phyloP scores from a whole-genome alignment of 108 stramenopile genomes.

The Hondaea fermentalgiana region DNA sequence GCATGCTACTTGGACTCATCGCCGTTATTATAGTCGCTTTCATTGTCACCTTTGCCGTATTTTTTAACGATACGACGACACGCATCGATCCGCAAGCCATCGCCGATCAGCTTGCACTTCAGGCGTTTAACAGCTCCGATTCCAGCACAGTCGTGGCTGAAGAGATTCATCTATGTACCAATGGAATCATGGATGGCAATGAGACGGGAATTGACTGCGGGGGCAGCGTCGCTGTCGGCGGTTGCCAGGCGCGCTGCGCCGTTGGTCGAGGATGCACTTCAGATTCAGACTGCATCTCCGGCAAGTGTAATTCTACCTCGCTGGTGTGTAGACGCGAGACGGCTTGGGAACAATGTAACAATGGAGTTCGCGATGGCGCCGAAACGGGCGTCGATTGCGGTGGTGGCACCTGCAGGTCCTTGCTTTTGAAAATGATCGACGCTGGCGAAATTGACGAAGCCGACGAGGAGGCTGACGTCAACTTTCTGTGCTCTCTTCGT shows the following conservation, averaged over 20 bases:
- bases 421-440: background rate
- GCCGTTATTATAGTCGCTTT: background rate
- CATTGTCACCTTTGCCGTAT: background rate
- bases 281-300: background rate
- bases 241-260: background rate
- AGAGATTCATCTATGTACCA: background rate
- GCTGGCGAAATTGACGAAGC: background rate
- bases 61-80: background rate
- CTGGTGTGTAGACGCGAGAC: background rate
- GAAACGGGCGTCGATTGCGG: background rate
- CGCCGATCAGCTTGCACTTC: background rate
- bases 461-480: background rate
- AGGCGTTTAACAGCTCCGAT: background rate
- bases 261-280: background rate
- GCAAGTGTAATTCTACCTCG: background rate
- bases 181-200: background rate
- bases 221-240: background rate
- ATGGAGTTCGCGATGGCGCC: background rate
- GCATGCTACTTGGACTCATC: background rate
- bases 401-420: background rate
- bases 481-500: background rate
- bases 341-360: background rate
- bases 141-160: background rate
- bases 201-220: background rate
- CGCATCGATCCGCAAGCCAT: background rate